Conservation (phyloP, 1,284 basidiomycete species). For the Marasmius fiardii region DNA sequence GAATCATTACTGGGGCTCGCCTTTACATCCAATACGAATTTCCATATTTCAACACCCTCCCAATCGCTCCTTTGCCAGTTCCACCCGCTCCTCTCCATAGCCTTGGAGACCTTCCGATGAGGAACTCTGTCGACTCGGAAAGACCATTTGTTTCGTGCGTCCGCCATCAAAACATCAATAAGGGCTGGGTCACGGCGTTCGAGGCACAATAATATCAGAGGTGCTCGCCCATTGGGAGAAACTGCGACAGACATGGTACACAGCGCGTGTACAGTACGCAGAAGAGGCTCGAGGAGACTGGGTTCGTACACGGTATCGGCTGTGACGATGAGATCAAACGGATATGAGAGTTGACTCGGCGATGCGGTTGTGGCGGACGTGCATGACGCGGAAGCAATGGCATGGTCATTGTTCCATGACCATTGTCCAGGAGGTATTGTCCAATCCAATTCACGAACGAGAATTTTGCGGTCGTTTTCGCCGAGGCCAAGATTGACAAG, state of each 20-base stretch:
- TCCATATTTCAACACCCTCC: constrained; percentile 78
- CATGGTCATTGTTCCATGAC: constrained; percentile 45
- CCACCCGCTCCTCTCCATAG: constrained; percentile 41
- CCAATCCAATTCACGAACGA: constrained; percentile 68
- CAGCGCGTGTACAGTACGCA: constrained; percentile 62
- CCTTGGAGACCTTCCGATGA: constrained; percentile 45
- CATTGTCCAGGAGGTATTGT: constrained; percentile 48
- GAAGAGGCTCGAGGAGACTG: constrained; percentile 65
- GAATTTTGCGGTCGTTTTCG: constrained; percentile 34
- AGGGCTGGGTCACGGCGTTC: background rate
- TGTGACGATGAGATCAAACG: constrained; percentile 79
- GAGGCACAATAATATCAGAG: background rate
- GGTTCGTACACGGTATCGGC: constrained; percentile 82
- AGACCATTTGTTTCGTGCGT: constrained; percentile 37
- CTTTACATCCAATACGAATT: constrained; percentile 28
- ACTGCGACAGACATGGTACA: constrained; percentile 32
- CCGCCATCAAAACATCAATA: constrained; percentile 30
- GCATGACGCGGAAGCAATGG: constrained; percentile 30
- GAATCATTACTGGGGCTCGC: background rate
- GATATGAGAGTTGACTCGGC: constrained; percentile 39
- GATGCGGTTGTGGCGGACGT: constrained; percentile 16
- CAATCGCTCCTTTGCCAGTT: constrained; percentile 67
- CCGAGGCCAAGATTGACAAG: constrained; percentile 29
- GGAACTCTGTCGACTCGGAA: constrained; percentile 64
- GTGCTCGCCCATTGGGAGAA: constrained; percentile 26